phyloP scores from a whole-genome alignment of 2,329 filamentous ascomycete genomes.

The Mariannaea sp. region DNA sequence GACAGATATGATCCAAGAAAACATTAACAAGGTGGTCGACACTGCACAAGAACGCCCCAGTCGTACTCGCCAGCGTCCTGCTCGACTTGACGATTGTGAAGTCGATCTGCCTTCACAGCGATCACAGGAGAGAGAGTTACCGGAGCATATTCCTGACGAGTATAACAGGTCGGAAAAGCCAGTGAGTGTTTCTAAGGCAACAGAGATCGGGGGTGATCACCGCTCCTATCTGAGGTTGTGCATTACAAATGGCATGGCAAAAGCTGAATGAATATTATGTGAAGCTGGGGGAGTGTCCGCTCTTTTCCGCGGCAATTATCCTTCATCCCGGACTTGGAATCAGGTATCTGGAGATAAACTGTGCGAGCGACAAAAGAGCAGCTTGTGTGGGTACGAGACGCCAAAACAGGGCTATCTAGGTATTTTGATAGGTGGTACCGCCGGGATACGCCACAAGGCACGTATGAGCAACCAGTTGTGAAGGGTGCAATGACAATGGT shows the following conservation, averaged over 20 bases:
- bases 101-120: background rate
- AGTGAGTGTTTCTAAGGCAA: background rate
- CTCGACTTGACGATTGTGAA: background rate
- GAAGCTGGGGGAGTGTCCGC: background rate
- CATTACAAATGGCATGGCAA: background rate
- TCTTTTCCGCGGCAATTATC: background rate
- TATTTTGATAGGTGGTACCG: background rate
- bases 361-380: background rate
- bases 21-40: no score
- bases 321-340: background rate
- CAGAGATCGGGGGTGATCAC: background rate
- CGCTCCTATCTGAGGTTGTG: slow-evolving; percentile 5
- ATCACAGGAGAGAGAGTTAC: background rate
- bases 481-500: background rate
- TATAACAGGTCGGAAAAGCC: background rate
- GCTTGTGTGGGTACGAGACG: background rate
- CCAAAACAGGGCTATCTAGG: background rate
- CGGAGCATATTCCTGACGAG: no score
- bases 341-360: background rate
- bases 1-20: no score
- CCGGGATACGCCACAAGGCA: background rate
- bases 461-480: background rate
- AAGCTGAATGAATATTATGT: background rate
- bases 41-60: no score
- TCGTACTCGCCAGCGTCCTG: background rate